Percentiles rank a stretch among this genome's conserved stretches.
These are phyloP conservation scores for Eimeria praecox DNA, from an alignment of 169 alveolate genomes.

Conservation along the genomic window DNA sequence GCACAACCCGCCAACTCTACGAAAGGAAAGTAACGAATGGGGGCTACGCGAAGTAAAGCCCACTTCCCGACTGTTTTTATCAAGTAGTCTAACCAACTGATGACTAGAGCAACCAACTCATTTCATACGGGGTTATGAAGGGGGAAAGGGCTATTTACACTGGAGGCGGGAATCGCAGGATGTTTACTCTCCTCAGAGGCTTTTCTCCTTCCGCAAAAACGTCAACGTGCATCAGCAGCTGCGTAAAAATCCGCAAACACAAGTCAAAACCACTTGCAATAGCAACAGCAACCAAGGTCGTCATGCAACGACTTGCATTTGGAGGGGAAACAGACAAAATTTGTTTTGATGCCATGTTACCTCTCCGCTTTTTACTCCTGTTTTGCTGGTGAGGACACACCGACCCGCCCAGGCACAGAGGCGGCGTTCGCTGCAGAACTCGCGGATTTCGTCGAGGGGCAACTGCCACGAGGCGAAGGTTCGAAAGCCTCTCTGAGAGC, in stretches of 20 bases:
- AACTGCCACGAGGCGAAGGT: slow-evolving; percentile 70
- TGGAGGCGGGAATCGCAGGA: slow-evolving; percentile 46
- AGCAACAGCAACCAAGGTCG: not conserved
- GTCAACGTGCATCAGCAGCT: slow-evolving; percentile 51
- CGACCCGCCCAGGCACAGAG: slow-evolving; percentile 78
- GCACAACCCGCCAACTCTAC: not conserved
- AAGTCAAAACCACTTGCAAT: not conserved
- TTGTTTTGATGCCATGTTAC: not conserved
- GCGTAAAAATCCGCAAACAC: not conserved
- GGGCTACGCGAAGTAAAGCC: not conserved
- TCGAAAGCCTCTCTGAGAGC: slow-evolving; percentile 22
- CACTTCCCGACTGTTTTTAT: not conserved
- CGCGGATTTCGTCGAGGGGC: slow-evolving; percentile 76
- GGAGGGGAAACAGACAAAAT: not conserved
- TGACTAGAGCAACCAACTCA: not conserved
- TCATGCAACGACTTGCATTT: not conserved
- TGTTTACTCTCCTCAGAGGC: slow-evolving; percentile 20
- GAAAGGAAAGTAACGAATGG: not conserved
- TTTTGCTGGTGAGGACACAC: not conserved
- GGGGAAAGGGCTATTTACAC: slow-evolving; percentile 14
- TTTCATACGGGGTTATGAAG: not conserved
- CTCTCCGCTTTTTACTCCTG: slow-evolving; percentile 71
- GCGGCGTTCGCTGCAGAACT: slow-evolving; percentile 54
- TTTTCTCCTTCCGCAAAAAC: slow-evolving; percentile 39
- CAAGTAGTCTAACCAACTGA: not conserved